Percentiles rank a stretch among this genome's conserved stretches.
These are phyloP conservation scores for Jamesozyma gamospora DNA, from an alignment of 805 yeast species.

Conservation along the genomic window DNA sequence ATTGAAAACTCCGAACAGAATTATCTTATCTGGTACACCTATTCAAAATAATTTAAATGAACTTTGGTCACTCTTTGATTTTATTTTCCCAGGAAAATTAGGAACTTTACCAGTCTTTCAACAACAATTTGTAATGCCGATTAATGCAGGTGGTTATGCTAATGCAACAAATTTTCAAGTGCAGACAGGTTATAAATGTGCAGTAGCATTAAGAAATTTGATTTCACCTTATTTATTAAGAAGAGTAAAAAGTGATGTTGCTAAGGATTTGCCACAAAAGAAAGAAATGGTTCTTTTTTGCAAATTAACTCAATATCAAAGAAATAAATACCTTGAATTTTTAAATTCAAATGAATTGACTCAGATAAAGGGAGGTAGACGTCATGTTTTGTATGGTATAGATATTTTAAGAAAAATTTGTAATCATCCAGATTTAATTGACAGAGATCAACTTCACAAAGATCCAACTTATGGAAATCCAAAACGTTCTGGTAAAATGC, in stretches of 20 bases:
- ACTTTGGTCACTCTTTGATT: constrained; percentile 91
- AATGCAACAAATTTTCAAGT: constrained; percentile 94
- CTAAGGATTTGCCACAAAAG: constrained; percentile 86
- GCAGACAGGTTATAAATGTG: constrained; percentile 93
- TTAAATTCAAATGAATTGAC: constrained; percentile 65
- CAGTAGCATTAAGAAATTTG: constrained; percentile 76
- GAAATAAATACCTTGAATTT: constrained; percentile 62
- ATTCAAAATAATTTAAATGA: constrained; percentile 89
- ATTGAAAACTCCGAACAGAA: constrained; percentile 70
- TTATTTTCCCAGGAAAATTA: constrained; percentile 85
- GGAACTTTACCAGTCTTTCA: constrained; percentile 95
- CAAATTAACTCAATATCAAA: constrained; percentile 67
- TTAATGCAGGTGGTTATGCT: constrained; percentile 95
- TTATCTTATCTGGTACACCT: constrained; percentile 92
- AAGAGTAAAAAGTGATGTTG: constrained; percentile 87
- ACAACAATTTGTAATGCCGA: constrained; percentile 84
- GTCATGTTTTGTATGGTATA: constrained; percentile 81
- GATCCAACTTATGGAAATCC: constrained; percentile 44
- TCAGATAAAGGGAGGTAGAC: constrained; percentile 61
- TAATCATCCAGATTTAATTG: constrained; percentile 86
- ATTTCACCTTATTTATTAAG: constrained; percentile 84
- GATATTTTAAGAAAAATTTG: constrained; percentile 86
- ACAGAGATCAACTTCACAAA: constrained; percentile 29
- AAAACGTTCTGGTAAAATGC: constrained; percentile 75
- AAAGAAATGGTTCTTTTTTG: constrained; percentile 92